Evolutionary conservation across 2,329 filamentous ascomycete genomes (phyloP), one percentile per base, ranked within the genome.

Genomic region (Venturiaceae sp.): DNA sequence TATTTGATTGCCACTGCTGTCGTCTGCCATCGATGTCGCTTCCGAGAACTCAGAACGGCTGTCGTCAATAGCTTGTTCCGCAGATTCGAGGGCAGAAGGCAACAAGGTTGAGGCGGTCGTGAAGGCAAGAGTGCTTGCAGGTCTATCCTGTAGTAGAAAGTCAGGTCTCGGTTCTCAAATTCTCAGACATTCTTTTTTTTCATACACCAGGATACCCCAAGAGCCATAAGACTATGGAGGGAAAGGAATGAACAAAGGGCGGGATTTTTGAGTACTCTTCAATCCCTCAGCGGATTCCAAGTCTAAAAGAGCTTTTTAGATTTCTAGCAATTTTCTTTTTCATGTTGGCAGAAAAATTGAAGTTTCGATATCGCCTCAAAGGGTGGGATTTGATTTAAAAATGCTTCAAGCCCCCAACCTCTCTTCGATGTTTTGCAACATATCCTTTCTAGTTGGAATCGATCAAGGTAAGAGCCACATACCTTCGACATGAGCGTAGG

Each of bases 71-170:
- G 60, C 58, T 33, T 47, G 21, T 23, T 63, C 60, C 9, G 33
- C 55, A n/a, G 32, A 21, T 2, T 53, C 50, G 14, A 63, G 36
- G 7, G 59, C 55, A 1, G 41, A 34, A 21, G 59, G 41, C 16
- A 58, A 41, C 28, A 65, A 28, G 16, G 64, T 65, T 21, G 64
- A 66, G 23, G 63, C 64, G 9, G 53, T 55, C 6, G 64, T 65
- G 16, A 59, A 58, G 34, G 61, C 58, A 46, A 64, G 54, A 13
- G 62, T 62, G 32, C 55, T 60, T 11, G 58, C 57, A 32, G 60
- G 60, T 30, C 36, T 44, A 7, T 53, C 41, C 41, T 46, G n/a
- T n/a, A 26, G 13, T 23, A 6, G 21, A 46, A 46, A 23, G 60
- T 30, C 53, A 30, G 41, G 21, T 28, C 41, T 46, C 11, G 32